Evolutionary conservation across 2,329 filamentous ascomycete species (phyloP), one percentile per base, ranked within the genome.

Genomic region (Myriangium duriaei): DNA sequence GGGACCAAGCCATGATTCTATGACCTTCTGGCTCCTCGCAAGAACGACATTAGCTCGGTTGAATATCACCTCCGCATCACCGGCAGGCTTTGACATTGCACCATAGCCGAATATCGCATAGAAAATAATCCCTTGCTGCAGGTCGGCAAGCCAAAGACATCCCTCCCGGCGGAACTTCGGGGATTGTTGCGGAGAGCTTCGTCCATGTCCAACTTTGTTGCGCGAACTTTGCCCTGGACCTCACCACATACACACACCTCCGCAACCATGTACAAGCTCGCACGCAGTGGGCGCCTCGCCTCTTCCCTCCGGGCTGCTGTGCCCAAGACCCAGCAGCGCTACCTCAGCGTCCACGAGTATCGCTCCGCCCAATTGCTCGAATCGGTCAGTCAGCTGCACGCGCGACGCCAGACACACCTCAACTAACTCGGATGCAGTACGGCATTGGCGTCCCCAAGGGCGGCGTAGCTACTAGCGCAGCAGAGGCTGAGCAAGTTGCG

Each of bases 291-390:
- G 64, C 79, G 81, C 61, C 68, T 88, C 67, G 76, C 81, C 61
- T 77, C 81, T 66, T 81, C 81, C 63, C 64, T 92, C 62, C 79
- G 77, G 64, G 76, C 80, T 60, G 74, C 76, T 63, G 32, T 44
- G 41, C 34, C 39, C 39, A 48, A 46, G 57, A 80, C 91, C 65
- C 87, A 95, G 68, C 76, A 73, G 65, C 77, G 91, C 69, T 79
- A 81, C 58, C 76, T 98, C 59, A 91, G 85, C 59, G 94, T 98
- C 58, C 91, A 98, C 72, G 91, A 98, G 71, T 96, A 95, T 69
- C 81, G 88, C 57, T 95, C 91, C 54, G 85, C 86, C 54, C 83
- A 87, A 62, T 79, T 98, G 51, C 74, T 98, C 57, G 83, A 77
- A 57, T 66, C 64, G 52, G 73, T 77, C 65, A 46, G 60, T 32